These are phyloP conservation scores for Penicillium goetzii DNA, from an alignment of 495 filamentous ascomycete genomes.

Conservation along the genomic window DNA sequence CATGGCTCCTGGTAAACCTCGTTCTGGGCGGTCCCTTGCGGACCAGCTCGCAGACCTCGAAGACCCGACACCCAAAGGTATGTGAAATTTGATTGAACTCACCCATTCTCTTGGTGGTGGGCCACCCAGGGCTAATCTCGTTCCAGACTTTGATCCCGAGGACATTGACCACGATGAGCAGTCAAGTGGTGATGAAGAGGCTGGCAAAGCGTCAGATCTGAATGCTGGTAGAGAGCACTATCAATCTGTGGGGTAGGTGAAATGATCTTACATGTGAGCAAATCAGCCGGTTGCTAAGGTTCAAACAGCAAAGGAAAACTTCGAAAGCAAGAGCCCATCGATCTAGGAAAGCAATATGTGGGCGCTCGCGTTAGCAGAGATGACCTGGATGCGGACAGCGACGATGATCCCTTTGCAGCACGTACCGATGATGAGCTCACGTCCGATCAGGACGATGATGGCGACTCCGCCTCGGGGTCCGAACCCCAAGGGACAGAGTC, in stretches of 20 bases:
- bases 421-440: slow-evolving; percentile 23
- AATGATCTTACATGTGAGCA: slow-evolving; percentile 9
- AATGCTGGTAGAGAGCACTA: slow-evolving; percentile 80
- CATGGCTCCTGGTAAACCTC: slow-evolving; percentile 37
- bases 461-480: slow-evolving; percentile 6
- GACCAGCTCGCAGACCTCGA: slow-evolving; percentile 69
- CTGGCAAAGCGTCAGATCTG: slow-evolving; percentile 41
- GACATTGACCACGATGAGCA: slow-evolving; percentile 59
- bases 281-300: slow-evolving; percentile 11
- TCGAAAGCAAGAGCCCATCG: slow-evolving; percentile 66
- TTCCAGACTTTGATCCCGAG: slow-evolving; percentile 86
- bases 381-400: slow-evolving; percentile 57
- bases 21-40: slow-evolving; percentile 50
- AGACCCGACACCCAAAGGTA: slow-evolving; percentile 65
- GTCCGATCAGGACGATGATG: slow-evolving; percentile 40
- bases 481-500: neutral
- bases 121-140: slow-evolving; percentile 15
- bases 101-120: slow-evolving; percentile 5
- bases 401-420: slow-evolving; percentile 50
- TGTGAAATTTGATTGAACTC: neutral
- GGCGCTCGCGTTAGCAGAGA: slow-evolving; percentile 79
- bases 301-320: slow-evolving; percentile 76
- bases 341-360: slow-evolving; percentile 76
- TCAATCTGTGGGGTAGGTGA: slow-evolving; percentile 69
- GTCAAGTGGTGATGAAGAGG: slow-evolving; percentile 61